A percentile compares a stretch with the other conserved stretches of the same genome.
Conservation (phyloP, 768 basidiomycete species). For the Harrya chromipes region DNA sequence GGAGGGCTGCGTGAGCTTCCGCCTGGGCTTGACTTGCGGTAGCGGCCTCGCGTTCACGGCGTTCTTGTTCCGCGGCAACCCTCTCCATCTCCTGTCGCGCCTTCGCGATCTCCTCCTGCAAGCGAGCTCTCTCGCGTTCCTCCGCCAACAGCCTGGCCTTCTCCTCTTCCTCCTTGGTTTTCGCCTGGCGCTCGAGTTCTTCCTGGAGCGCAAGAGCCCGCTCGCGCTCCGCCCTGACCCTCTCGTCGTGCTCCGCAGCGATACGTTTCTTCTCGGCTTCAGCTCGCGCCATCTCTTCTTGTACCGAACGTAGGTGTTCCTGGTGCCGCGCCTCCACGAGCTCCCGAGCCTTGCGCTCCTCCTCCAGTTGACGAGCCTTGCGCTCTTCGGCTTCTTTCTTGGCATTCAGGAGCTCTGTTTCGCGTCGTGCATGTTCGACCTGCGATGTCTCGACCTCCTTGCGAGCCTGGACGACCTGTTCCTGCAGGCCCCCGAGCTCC, state of each 20-base stretch:
- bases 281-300: slow-evolving; percentile 24
- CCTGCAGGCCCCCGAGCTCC: slow-evolving; percentile 26
- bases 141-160: slow-evolving; percentile 18
- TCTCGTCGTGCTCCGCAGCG: slow-evolving; percentile 24
- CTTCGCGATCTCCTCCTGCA: slow-evolving; percentile 29
- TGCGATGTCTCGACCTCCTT: slow-evolving; percentile 29
- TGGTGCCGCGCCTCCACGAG: slow-evolving; percentile 29
- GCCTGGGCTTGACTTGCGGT: slow-evolving; percentile 24
- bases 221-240: slow-evolving; percentile 27
- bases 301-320: slow-evolving; percentile 27
- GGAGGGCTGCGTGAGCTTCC: slow-evolving; percentile 21
- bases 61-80: slow-evolving; percentile 23
- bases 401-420: slow-evolving; percentile 24
- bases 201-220: slow-evolving; percentile 29
- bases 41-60: slow-evolving; percentile 24
- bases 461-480: slow-evolving; percentile 26
- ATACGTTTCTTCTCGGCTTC: slow-evolving; percentile 23
- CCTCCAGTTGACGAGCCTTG: slow-evolving; percentile 28
- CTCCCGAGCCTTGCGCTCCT: slow-evolving; percentile 29
- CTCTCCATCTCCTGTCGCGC: slow-evolving; percentile 26
- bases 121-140: slow-evolving; percentile 27
- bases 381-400: slow-evolving; percentile 28
- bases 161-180: slow-evolving; percentile 26
- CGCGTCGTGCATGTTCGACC: slow-evolving; percentile 25
- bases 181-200: slow-evolving; percentile 28